Evolutionary conservation across 768 basidiomycete species (phyloP), one percentile per base, ranked within the genome.

Genomic region (Tylopilus sp.): DNA sequence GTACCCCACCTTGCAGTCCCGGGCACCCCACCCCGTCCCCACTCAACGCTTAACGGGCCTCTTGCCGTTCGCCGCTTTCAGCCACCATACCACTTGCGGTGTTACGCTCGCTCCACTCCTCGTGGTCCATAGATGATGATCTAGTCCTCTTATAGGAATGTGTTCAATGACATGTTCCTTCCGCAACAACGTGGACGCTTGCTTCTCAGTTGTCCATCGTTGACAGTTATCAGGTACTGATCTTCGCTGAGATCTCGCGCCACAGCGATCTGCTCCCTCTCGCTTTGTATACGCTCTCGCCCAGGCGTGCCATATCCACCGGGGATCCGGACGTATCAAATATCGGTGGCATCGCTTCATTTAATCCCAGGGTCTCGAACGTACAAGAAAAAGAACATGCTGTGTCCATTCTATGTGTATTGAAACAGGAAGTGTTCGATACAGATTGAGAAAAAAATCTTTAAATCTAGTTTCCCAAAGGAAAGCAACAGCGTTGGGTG

Each of bases 241-340:
- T 28, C 40, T 40, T 62, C 60, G 63, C 59, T 66, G 63, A 57
- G 58, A 66, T 62, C 56, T 57, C 42, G 62, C 57, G 53, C 39
- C 53, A 53, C 35, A 38, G 31, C 47, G 52, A 64, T 59, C 49
- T 28, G 25, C 30, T 41, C 21, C 6, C 18, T 22, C 33, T 48
- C 42, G 30, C 43, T 50, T 47, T 42, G 39, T 26, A 23, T n/a
- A 30, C 46, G 39, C 15, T 50, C 39, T 40, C 49, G 38, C 26
- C 35, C 36, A 17, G 31, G 10, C 21, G 3, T 12, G 13, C 25
- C 43, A 31, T 33, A 13, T 33, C 38, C 31, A 55, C 35, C 39
- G 36, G 48, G 33, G 48, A 51, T 41, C 50, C 41, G 30, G 40
- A 38, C 50, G 8, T 28, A 28, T 62, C 42, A 44, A 47, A 38